phyloP scores from a whole-genome alignment of 495 filamentous ascomycete genomes.

The Penicillium soppii region DNA sequence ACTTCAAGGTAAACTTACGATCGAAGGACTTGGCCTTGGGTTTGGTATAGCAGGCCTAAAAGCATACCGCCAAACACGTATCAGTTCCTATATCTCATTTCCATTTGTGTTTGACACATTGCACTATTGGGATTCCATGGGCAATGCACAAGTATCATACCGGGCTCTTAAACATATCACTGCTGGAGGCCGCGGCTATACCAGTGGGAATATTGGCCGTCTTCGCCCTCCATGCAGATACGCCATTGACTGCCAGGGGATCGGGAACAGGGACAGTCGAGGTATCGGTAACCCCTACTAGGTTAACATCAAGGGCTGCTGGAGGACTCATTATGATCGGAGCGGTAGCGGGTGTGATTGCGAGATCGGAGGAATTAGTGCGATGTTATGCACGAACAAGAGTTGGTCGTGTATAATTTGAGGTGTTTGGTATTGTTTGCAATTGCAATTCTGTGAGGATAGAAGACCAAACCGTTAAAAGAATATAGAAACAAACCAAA shows the following conservation, averaged over 20 bases:
- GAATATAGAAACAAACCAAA: background rate
- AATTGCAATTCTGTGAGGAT: background rate
- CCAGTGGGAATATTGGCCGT: slow-evolving; percentile 65
- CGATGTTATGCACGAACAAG: background rate
- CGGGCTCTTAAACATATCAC: slow-evolving; percentile 80
- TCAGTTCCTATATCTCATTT: no score
- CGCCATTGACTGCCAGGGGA: slow-evolving; percentile 68
- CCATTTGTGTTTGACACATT: no score
- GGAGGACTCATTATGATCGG: slow-evolving; percentile 40
- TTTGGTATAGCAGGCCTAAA: slow-evolving; percentile 57
- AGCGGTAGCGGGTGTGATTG: slow-evolving; percentile 3
- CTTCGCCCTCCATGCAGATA: slow-evolving; percentile 67
- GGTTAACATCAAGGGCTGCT: slow-evolving; percentile 37
- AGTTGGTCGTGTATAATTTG: no score
- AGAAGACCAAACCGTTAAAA: no score
- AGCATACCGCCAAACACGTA: background rate
- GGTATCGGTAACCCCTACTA: slow-evolving; percentile 39
- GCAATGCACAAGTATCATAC: slow-evolving; percentile 33
- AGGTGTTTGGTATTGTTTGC: background rate
- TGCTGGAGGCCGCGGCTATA: slow-evolving; percentile 74
- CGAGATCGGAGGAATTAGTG: slow-evolving; percentile 12
- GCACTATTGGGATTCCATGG: background rate
- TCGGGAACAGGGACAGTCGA: slow-evolving; percentile 46
- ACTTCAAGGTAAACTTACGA: slow-evolving; percentile 53
- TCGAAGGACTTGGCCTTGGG: slow-evolving; percentile 83